Percentiles rank a stretch among this genome's conserved stretches.
phyloP scores from a whole-genome alignment of 2,329 filamentous ascomycete species.

The Fusarium coicis region DNA sequence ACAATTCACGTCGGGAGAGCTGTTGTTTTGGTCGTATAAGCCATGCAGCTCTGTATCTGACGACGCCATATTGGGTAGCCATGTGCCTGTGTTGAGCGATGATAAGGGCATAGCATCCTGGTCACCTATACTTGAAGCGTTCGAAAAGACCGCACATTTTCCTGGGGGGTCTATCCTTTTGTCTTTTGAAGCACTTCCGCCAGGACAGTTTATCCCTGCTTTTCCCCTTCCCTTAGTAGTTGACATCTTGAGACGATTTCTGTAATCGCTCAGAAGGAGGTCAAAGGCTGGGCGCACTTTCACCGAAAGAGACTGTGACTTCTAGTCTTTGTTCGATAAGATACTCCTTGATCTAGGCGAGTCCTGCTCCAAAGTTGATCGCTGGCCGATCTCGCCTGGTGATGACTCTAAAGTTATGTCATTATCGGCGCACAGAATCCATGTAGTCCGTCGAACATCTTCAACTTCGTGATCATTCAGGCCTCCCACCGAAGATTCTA shows the following conservation, averaged over 20 bases:
- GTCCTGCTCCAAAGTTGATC: background rate
- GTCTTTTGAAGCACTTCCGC: constrained; percentile 8
- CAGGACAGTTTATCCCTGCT: constrained; percentile 33
- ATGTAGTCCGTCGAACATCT: background rate
- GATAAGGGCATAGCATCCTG: background rate
- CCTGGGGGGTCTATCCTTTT: background rate
- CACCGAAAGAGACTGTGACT: constrained; percentile 25
- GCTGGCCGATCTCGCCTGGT: background rate
- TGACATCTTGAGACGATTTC: background rate
- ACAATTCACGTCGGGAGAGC: constrained; percentile 1
- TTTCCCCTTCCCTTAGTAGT: background rate
- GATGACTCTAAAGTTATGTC: background rate
- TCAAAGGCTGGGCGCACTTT: constrained; percentile 44
- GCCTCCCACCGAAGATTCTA: background rate
- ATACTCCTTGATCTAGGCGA: constrained; percentile 2
- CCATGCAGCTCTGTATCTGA: background rate
- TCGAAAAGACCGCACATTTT: background rate
- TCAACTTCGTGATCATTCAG: background rate
- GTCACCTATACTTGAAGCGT: background rate
- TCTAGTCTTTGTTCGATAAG: constrained; percentile 26
- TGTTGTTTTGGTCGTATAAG: background rate
- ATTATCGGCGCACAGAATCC: background rate
- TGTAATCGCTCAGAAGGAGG: constrained; percentile 19
- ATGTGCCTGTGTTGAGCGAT: background rate
- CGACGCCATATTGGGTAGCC: background rate